Evolutionary conservation across 371 early-diverging fungal species (phyloP), one percentile per base, ranked within the genome.

Genomic region (Apophysomyces ossiformis): DNA sequence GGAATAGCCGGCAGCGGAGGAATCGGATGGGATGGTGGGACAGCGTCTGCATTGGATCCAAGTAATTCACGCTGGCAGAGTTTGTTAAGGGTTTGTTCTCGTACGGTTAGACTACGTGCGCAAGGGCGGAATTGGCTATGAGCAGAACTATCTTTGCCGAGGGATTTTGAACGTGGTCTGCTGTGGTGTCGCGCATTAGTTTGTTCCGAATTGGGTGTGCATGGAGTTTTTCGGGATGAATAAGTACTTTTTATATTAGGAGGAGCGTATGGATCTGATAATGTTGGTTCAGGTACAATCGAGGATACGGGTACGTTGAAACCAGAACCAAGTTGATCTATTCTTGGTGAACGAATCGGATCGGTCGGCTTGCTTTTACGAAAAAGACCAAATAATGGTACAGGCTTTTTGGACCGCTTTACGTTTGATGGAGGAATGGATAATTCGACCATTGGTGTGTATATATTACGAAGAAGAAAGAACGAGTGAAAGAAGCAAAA

Each of bases 11-110:
- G 63, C 36, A 50, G 5, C 5, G 38, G 63, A 32, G 50, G 63
- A 8, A 54, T 7, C 21, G 37, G 37, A 50, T 44, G 54, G 16
- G 47, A 54, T 12, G 63, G 54, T 21, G 54, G 12, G 21, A 50
- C 54, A 50, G 18, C 21, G 21, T 50, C 54, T 9, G 9, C 21
- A 21, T 16, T 50, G 21, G 5, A n/a, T 9, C 54, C 21, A 9
- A 26, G n/a, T 21, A 50, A 38, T 47, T 46, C 46, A 18, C 50
- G 63, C 15, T 63, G 63, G 15, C 63, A 63, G 12, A 63, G 63
- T 13, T 63, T 63, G 36, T 63, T 63, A 1, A 63, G 26, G 7
- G 63, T 54, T 46, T 63, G 50, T 54, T 63, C 63, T 50, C 63
- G 50, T n/a, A 50, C 63, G n/a, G 50, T 54, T 1, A 63, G 63